These are phyloP conservation scores for Lathyrus sativus DNA, from an alignment of 306 rosid genomes.

Conservation along the genomic window DNA sequence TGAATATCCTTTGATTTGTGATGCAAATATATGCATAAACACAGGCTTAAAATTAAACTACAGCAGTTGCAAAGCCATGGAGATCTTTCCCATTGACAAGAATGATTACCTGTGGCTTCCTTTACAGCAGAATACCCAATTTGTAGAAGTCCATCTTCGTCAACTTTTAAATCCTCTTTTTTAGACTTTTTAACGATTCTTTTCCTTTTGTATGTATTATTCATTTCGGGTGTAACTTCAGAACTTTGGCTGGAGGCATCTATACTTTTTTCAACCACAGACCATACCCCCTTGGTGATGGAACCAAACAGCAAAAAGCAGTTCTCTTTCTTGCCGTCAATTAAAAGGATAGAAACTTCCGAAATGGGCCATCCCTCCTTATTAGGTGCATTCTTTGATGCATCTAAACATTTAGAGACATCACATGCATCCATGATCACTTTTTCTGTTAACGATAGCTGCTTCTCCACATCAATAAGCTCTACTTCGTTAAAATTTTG, in stretches of 20 bases:
- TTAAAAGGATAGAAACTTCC: conserved; percentile 70
- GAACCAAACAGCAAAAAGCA: conserved; percentile 60
- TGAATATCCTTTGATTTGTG: conserved; percentile 5
- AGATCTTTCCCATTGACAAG: conserved; percentile 9
- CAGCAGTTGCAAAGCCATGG: conserved; percentile 14
- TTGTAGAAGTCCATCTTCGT: conserved; percentile 52
- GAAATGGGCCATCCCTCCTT: conserved; percentile 75
- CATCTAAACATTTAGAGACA: conserved; percentile 57
- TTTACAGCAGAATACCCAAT: conserved; percentile 71
- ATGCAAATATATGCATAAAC: conserved; percentile 10
- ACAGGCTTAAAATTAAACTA: conserved; percentile 19
- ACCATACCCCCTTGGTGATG: conserved; percentile 70
- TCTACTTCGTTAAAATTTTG: conserved; percentile 52
- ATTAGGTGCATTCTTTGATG: conserved; percentile 57
- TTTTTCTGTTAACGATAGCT: conserved; percentile 72
- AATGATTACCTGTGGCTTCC: conserved; percentile 66
- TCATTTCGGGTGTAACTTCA: conserved; percentile 42
- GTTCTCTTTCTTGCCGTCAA: conserved; percentile 63
- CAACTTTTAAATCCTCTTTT: conserved; percentile 46
- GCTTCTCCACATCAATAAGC: conserved; percentile 60
- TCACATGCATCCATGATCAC: conserved; percentile 73
- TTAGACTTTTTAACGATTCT: conserved; percentile 53
- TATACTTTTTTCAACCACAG: conserved; percentile 63
- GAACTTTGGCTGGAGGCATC: conserved; percentile 46
- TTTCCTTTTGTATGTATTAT: conserved; percentile 42